Base-by-base conservation (phyloP, 371 early-diverging fungal genomes). In the Mortierella sp. region DNA sequence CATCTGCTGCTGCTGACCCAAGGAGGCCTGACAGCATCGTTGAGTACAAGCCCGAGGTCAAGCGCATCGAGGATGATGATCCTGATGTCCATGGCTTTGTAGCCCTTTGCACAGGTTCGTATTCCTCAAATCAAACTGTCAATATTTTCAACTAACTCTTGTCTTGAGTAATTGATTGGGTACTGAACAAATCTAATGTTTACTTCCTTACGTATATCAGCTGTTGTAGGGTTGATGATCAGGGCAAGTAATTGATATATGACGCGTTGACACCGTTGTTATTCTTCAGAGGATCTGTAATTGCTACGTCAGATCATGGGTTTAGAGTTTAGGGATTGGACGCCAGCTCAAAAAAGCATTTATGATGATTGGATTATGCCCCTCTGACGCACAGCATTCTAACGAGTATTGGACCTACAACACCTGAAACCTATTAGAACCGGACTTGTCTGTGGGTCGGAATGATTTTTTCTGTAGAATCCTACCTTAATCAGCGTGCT, bases 81-180 rank as follows among this genome's bases (percentile, higher is more conserved):
- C 80, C 80, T 4, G 80, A 79, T 34, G 80, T 79, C 15, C 74
- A 70, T 28, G 80, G 80, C 22, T 79, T 79, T 32, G 64, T 79
- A 9, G 80, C 80, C 3, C 42, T 79, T 12, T 57, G 43, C 22
- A 37, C 59, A 58, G 66, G 67, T 79, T 22, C 34, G 70, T 47
- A 61, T 22, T 5, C 4, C 1, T 56, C 34, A 51, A 23, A 5
- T 23, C 26, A 43, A 1, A 19, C 7, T 23, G 10, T 51, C 5
- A 26, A 47, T n/a, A 47, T 12, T n/a, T 47, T 3, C 4, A 47
- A 4, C 47, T 40, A 9, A 6, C 6, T 40, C 40, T 40, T 40
- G n/a, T n/a, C n/a, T n/a, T n/a, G n/a, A n/a, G 37, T 4, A 37
- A 10, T 43, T 7, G 43, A 43, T 15, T 13, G 2, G 7, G 6